Evolutionary conservation across 768 basidiomycete species (phyloP).

Genomic region (Rhodocollybia butyracea): DNA sequence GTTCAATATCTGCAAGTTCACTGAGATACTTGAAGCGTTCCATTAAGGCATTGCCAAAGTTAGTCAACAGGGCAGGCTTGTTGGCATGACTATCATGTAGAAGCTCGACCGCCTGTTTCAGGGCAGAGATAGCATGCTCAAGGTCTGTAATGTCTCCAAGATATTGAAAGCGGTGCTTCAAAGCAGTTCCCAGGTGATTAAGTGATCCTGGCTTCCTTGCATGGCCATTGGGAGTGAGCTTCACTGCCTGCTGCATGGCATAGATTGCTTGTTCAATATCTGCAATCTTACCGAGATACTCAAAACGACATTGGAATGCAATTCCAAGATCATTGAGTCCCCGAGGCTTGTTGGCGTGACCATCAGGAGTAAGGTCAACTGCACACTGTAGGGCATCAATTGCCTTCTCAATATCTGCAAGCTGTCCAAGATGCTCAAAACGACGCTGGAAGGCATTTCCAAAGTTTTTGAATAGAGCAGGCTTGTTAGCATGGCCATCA

Average conservation of each 20-base stretch:
- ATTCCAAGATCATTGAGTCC: not conserved
- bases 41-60: no score
- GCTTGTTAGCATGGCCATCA: no score
- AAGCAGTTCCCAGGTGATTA: not conserved
- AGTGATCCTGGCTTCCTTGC: not conserved
- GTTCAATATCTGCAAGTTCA: no score
- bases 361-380: no score
- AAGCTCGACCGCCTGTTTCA: not conserved
- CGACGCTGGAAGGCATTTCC: no score
- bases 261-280: not conserved
- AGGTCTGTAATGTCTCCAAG: not conserved
- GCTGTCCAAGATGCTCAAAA: no score
- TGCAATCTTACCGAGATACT: not conserved
- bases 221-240: not conserved
- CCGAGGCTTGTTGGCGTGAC: not conserved
- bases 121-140: not conserved
- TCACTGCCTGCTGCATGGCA: not conserved
- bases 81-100: no score
- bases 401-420: no score
- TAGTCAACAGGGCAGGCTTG: no score
- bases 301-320: not conserved
- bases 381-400: no score
- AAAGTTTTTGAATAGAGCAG: no score
- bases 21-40: no score
- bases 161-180: not conserved